Evolutionary conservation across 192 early-diverging fungal genomes (phyloP).

Genomic region (Linnemannia schmuckeri): DNA sequence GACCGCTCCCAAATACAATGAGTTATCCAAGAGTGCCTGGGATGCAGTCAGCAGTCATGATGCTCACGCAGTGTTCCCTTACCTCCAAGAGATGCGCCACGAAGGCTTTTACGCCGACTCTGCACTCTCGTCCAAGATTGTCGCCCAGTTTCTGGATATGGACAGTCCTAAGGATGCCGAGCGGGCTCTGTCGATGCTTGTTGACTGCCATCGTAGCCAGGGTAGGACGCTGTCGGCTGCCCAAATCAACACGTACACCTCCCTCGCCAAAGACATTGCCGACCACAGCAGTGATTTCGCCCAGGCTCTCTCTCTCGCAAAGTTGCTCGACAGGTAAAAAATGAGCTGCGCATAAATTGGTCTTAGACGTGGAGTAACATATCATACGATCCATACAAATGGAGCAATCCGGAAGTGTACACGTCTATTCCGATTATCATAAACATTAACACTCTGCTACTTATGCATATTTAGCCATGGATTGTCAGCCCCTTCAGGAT

Average conservation of each 20-base stretch:
- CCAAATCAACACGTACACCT: conserved; percentile 41
- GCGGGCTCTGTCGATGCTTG: conserved; percentile 42
- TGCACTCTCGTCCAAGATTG: conserved; percentile 37
- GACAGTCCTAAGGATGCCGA: conserved; percentile 47
- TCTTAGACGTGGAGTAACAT: not conserved
- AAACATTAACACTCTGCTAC: not conserved
- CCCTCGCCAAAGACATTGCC: conserved; percentile 49
- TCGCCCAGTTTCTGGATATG: conserved; percentile 41
- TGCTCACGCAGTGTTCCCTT: conserved; percentile 35
- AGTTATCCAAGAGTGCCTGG: conserved; percentile 38
- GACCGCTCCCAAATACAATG: conserved; percentile 17
- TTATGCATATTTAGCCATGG: conserved; percentile 29
- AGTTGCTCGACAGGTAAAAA: conserved; percentile 43
- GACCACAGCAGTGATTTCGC: conserved; percentile 51
- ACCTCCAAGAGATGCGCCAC: conserved; percentile 44
- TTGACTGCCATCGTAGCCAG: conserved; percentile 39
- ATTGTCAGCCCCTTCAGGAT: conserved; percentile 36
- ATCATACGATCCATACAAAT: not conserved
- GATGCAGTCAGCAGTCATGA: conserved; percentile 48
- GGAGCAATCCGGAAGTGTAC: not conserved
- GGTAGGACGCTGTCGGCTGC: conserved; percentile 24
- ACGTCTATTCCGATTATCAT: not conserved
- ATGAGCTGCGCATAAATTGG: not conserved
- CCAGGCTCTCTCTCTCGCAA: conserved; percentile 44
- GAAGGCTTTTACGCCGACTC: conserved; percentile 45